A percentile compares a stretch with the other conserved stretches of the same genome.
These are phyloP conservation scores for Populus deltoides DNA, from an alignment of 345 rosid genomes.

Conservation along the genomic window DNA sequence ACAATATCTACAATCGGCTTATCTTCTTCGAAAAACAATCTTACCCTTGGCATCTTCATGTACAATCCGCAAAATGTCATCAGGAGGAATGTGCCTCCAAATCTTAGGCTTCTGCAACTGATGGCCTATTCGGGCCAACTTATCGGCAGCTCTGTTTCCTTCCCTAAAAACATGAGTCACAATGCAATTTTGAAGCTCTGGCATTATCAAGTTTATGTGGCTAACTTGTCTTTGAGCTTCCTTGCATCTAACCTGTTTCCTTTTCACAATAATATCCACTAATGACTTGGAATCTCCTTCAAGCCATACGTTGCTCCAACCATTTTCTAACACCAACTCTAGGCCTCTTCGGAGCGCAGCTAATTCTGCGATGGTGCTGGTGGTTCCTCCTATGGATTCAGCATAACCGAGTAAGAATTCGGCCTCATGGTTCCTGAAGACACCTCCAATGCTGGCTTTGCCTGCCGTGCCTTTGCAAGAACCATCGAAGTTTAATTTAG, in stretches of 20 bases:
- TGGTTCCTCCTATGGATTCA: slow-evolving; percentile 65
- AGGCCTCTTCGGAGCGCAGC: slow-evolving; percentile 73
- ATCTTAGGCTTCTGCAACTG: slow-evolving; percentile 45
- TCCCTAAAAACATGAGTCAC: slow-evolving; percentile 64
- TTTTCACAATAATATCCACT: slow-evolving; percentile 50
- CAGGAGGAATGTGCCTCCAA: slow-evolving; percentile 59
- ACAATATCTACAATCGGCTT: not conserved
- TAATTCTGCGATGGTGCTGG: slow-evolving; percentile 68
- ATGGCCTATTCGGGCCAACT: slow-evolving; percentile 68
- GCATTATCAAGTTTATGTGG: slow-evolving; percentile 51
- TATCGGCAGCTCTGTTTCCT: slow-evolving; percentile 77
- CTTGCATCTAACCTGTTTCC: slow-evolving; percentile 47
- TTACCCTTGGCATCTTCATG: slow-evolving; percentile 71
- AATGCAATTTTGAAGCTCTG: slow-evolving; percentile 46
- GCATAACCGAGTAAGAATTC: slow-evolving; percentile 79
- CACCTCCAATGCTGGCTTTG: slow-evolving; percentile 76
- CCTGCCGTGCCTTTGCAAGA: slow-evolving; percentile 48
- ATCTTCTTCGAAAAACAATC: slow-evolving; percentile 50
- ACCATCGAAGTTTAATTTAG: slow-evolving; percentile 82
- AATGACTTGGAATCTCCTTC: slow-evolving; percentile 76
- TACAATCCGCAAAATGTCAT: slow-evolving; percentile 51
- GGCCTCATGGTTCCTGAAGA: slow-evolving; percentile 72
- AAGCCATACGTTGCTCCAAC: slow-evolving; percentile 70
- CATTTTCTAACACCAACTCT: slow-evolving; percentile 68
- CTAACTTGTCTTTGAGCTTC: slow-evolving; percentile 41